Evolutionary conservation across 257 asterid genomes (phyloP).

Genomic region (Solanum dulcamara): DNA sequence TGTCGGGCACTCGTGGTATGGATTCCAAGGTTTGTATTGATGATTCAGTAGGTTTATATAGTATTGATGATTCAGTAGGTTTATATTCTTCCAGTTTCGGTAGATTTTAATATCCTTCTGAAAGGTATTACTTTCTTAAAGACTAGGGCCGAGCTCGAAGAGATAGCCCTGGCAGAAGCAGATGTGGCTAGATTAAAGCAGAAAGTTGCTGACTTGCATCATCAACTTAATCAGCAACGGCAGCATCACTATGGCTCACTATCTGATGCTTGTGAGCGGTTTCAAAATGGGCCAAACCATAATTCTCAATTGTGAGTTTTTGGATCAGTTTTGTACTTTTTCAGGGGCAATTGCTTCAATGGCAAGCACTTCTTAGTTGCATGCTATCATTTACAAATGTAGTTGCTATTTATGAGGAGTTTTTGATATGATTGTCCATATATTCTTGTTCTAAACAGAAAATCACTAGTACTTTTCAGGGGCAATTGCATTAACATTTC

Average conservation of each 20-base stretch:
- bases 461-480: background rate
- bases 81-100: background rate
- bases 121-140: conserved; percentile 13
- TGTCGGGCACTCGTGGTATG: conserved; percentile 71
- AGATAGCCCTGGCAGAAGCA: conserved; percentile 97
- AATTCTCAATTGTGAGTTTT: conserved; percentile 51
- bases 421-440: background rate
- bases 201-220: conserved; percentile 96
- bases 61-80: conserved; percentile 2
- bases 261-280: conserved; percentile 56
- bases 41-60: background rate
- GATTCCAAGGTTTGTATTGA: conserved; percentile 68
- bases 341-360: background rate
- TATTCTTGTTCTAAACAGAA: background rate
- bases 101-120: background rate
- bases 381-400: background rate
- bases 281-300: conserved; percentile 44
- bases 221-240: conserved; percentile 90
- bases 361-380: background rate
- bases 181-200: conserved; percentile 93
- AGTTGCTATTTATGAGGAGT: background rate
- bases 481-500: background rate
- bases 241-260: conserved; percentile 82
- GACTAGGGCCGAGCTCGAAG: conserved; percentile 98
- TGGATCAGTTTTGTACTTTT: background rate